Evolutionary conservation across 2,329 filamentous ascomycete species (phyloP).

Genomic region (Sphaerostilbella broomeana): DNA sequence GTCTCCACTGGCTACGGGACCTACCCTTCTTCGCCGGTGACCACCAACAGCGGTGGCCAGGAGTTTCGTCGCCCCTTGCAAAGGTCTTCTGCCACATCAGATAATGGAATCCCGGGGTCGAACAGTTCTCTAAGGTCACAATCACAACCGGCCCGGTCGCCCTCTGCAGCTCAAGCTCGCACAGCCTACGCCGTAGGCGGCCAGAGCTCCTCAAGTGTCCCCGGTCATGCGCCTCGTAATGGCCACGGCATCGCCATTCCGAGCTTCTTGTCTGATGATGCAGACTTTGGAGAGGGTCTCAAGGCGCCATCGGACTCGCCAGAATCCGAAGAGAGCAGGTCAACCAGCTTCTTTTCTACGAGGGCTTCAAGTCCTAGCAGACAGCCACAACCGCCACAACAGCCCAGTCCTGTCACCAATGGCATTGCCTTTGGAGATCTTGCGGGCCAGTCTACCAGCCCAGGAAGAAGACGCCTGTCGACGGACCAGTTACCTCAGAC

Average conservation of each 20-base stretch:
- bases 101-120: slow-evolving; percentile 40
- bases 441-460: slow-evolving; percentile 27
- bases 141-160: slow-evolving; percentile 54
- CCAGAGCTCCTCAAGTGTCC: slow-evolving; percentile 32
- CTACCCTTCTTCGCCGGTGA: slow-evolving; percentile 51
- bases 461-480: slow-evolving; percentile 41
- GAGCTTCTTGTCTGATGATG: slow-evolving; percentile 51
- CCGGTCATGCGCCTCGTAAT: slow-evolving; percentile 32
- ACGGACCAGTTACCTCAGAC: slow-evolving; percentile 49
- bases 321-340: slow-evolving; percentile 40
- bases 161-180: slow-evolving; percentile 23
- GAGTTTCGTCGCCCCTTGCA: slow-evolving; percentile 54
- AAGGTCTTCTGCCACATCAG: slow-evolving; percentile 44
- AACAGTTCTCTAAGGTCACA: slow-evolving; percentile 56
- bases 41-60: slow-evolving; percentile 34
- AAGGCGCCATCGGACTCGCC: slow-evolving; percentile 39
- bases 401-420: slow-evolving; percentile 23
- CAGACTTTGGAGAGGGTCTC: slow-evolving; percentile 40
- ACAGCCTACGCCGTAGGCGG: slow-evolving; percentile 22
- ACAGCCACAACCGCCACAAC: slow-evolving; percentile 18
- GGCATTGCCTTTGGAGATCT: slow-evolving; percentile 45
- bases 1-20: slow-evolving; percentile 39
- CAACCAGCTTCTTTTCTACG: slow-evolving; percentile 21
- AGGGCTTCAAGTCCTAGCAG: slow-evolving; percentile 23
- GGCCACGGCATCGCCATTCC: slow-evolving; percentile 46